Base-by-base conservation (phyloP, 2,329 filamentous ascomycete genomes). In the Cercospora sojina region DNA sequence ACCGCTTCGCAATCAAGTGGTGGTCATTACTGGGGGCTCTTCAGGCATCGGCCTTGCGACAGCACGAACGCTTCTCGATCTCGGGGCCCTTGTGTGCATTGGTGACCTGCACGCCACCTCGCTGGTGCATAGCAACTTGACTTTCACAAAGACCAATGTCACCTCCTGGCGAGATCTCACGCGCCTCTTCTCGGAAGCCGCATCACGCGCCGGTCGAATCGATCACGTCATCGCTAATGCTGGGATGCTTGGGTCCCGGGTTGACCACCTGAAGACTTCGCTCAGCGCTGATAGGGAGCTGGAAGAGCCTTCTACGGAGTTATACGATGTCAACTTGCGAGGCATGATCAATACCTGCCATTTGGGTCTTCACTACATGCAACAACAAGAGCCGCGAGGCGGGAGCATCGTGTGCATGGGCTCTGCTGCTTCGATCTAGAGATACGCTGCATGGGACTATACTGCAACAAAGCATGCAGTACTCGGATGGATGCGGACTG, bases 181-280 rank as follows among this genome's bases (percentile, higher is more conserved):
- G n/a, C n/a, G n/a, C n/a, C n/a, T n/a, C n/a, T n/a, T n/a, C n/a
- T 82, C 83, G 64, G 74, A 79, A 64, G 77, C 84, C 2, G 80
- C 82, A 64, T 75, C 81, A 10, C 74, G 73, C 41, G 77, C 79
- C 67, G 78, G 78, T 43, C 75, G 75, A 5, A 79, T 84, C 55
- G 81, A 84, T 69, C 80, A 82, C 66, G 80, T 83, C 35, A 82
- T 83, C 65, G 80, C 81, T 61, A 88, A 88, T 70, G 87, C 87
- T 0, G 87, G 87, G 16, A 77, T 88, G 31, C 78, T 77, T 0
- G 81, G 82, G 6, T 9, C 31, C 31, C 78, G 78, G 2, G 79
- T 80, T 16, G 74, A 73, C n/a, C 75, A 76, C 51, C 60, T 77
- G 16, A 35, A 66, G 1, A 64, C 69, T 3, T 62, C 58, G 9